Conservation (phyloP, 352 stramenopile genomes). For the Phytophthora multivora region DNA sequence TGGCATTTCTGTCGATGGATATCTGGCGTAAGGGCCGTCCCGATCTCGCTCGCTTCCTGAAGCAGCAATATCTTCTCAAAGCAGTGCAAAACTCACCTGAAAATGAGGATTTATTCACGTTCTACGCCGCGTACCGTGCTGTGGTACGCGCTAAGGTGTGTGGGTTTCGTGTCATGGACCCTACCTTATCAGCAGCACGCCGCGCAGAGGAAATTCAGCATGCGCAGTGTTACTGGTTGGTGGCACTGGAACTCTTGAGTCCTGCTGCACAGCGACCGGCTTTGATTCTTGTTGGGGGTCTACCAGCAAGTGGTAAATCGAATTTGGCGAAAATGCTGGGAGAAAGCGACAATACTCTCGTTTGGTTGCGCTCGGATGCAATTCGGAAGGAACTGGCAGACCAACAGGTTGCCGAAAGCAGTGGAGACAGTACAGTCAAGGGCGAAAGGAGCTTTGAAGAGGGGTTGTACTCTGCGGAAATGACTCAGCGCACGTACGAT, state of each 20-base stretch:
- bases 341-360: slow-evolving; percentile 42
- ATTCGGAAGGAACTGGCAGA: slow-evolving; percentile 66
- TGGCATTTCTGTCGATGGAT: slow-evolving; percentile 74
- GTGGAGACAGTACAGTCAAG: slow-evolving; percentile 4
- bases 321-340: slow-evolving; percentile 60
- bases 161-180: slow-evolving; percentile 66
- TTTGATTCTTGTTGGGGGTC: slow-evolving; percentile 58
- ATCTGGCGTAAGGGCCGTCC: slow-evolving; percentile 63
- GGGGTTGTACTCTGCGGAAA: slow-evolving; percentile 59
- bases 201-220: slow-evolving; percentile 46
- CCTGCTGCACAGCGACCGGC: slow-evolving; percentile 47
- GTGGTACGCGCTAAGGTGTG: slow-evolving; percentile 75
- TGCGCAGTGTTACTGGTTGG: slow-evolving; percentile 67
- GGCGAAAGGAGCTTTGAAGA: slow-evolving; percentile 50
- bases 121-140: slow-evolving; percentile 71
- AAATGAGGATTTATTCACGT: slow-evolving; percentile 52
- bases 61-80: slow-evolving; percentile 60
- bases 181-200: slow-evolving; percentile 42
- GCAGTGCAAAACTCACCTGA: slow-evolving; percentile 53
- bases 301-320: slow-evolving; percentile 72
- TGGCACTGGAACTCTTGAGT: slow-evolving; percentile 60
- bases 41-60: slow-evolving; percentile 54
- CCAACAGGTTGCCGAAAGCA: slow-evolving; percentile 9
- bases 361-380: slow-evolving; percentile 66
- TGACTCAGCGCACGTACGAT: slow-evolving; percentile 70